Percentiles rank a stretch among this genome's conserved stretches.
Conservation (phyloP, 2,329 filamentous ascomycete species). For the Exophiala mesophila region DNA sequence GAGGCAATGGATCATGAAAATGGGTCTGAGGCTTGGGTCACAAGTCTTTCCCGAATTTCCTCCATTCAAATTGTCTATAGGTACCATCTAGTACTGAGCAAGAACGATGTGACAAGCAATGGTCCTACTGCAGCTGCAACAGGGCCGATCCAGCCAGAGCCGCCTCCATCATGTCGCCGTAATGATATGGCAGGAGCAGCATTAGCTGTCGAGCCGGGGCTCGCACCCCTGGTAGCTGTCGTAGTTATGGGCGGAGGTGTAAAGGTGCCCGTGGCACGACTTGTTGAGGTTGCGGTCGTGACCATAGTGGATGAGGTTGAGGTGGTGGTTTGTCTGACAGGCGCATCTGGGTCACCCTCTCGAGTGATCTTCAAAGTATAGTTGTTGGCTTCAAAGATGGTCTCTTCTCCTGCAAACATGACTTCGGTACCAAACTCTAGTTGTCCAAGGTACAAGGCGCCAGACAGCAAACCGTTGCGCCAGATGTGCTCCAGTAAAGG, state of each 20-base stretch:
- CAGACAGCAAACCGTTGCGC: conserved; percentile 14
- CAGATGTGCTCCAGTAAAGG: conserved; percentile 16
- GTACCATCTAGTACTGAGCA: too few relatives aligned
- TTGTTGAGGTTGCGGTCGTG: neutral
- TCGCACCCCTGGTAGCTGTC: neutral
- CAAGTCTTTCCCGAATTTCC: too few relatives aligned
- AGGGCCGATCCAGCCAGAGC: too few relatives aligned
- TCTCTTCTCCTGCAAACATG: conserved; percentile 14
- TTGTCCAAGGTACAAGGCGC: conserved; percentile 14
- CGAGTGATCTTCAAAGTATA: conserved; percentile 12
- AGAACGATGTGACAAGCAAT: too few relatives aligned
- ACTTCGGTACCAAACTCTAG: conserved; percentile 18
- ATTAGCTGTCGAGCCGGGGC: neutral
- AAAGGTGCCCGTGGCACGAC: neutral
- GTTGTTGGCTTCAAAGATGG: conserved; percentile 7
- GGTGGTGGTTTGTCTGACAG: conserved; percentile 6
- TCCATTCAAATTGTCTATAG: too few relatives aligned
- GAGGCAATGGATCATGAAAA: too few relatives aligned
- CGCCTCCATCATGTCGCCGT: too few relatives aligned
- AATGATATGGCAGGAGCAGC: neutral
- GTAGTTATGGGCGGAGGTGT: neutral
- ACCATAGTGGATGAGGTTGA: conserved; percentile 3
- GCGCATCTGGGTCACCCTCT: conserved; percentile 16
- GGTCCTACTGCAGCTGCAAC: too few relatives aligned
- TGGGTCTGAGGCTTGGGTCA: too few relatives aligned